Evolutionary conservation across 2,329 filamentous ascomycete species (phyloP).

Genomic region (Colletotrichum cordylinicola): DNA sequence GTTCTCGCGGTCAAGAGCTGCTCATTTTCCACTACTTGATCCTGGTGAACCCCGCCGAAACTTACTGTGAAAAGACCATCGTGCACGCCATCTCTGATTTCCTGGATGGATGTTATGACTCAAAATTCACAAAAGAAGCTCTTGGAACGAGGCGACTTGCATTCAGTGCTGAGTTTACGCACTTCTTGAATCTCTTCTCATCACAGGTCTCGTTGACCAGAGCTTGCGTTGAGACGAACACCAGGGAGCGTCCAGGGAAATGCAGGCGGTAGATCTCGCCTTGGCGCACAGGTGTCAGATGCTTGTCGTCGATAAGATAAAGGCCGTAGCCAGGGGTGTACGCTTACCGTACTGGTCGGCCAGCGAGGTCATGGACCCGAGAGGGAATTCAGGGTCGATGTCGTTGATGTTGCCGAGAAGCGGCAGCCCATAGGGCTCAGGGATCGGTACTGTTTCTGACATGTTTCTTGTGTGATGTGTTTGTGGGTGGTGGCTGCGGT

Average conservation of each 20-base stretch:
- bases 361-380: slow-evolving; percentile 60
- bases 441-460: slow-evolving; percentile 20
- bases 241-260: slow-evolving; percentile 51
- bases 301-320: background rate
- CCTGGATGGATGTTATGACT: slow-evolving; percentile 23
- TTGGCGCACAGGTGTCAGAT: slow-evolving; percentile 28
- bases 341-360: slow-evolving; percentile 69
- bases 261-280: slow-evolving; percentile 65
- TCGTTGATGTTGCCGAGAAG: slow-evolving; percentile 70
- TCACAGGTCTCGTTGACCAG: slow-evolving; percentile 70
- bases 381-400: slow-evolving; percentile 64
- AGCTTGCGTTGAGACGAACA: slow-evolving; percentile 58
- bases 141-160: background rate
- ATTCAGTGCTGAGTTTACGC: slow-evolving; percentile 51
- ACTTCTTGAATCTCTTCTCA: slow-evolving; percentile 69
- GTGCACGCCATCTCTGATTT: slow-evolving; percentile 65
- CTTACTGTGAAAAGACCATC: slow-evolving; percentile 28
- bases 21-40: background rate
- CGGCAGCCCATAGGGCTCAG: slow-evolving; percentile 64
- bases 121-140: too few relatives aligned
- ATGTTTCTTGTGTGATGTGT: background rate
- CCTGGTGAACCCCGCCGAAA: background rate
- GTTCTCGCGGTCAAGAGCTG: background rate
- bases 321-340: background rate
- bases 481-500: background rate